These are phyloP conservation scores for Austroboletus niveus DNA, from an alignment of 1,284 basidiomycete species.

Conservation along the genomic window DNA sequence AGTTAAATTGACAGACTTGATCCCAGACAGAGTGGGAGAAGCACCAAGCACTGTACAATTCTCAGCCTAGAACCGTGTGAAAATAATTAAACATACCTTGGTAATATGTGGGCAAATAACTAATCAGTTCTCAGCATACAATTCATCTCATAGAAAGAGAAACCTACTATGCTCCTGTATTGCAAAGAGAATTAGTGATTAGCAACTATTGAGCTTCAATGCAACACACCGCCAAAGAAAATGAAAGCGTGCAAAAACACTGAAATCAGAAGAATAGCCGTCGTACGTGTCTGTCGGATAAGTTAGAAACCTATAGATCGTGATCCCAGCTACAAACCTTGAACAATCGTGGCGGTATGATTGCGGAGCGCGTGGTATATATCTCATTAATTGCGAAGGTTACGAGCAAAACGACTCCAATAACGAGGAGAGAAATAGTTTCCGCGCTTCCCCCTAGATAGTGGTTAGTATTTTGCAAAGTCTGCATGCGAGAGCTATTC, in stretches of 20 bases:
- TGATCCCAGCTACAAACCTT: slow-evolving; percentile 16
- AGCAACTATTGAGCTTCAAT: background rate
- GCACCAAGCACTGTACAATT: slow-evolving; percentile 39
- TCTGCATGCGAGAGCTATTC: background rate
- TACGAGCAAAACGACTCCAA: slow-evolving; percentile 43
- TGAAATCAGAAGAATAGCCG: slow-evolving; percentile 38
- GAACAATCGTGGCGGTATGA: slow-evolving; percentile 52
- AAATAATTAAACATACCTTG: slow-evolving; percentile 20
- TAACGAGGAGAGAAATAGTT: slow-evolving; percentile 49
- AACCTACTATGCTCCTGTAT: slow-evolving; percentile 25
- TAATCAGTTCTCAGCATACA: slow-evolving; percentile 11
- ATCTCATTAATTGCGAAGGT: slow-evolving; percentile 44
- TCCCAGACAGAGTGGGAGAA: slow-evolving; percentile 42
- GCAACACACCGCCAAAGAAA: slow-evolving; percentile 36
- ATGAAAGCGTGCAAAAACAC: slow-evolving; percentile 39
- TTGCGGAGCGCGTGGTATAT: slow-evolving; percentile 47
- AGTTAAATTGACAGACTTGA: slow-evolving; percentile 24
- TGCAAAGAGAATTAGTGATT: background rate
- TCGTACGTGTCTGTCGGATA: slow-evolving; percentile 39
- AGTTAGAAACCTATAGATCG: slow-evolving; percentile 3
- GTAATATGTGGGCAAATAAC: slow-evolving; percentile 32
- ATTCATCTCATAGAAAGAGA: background rate
- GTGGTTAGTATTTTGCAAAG: slow-evolving; percentile 2
- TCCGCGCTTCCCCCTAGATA: slow-evolving; percentile 29
- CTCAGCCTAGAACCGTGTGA: slow-evolving; percentile 18